phyloP scores from a whole-genome alignment of 1,284 basidiomycete genomes.

The Meira miltonrushii region DNA sequence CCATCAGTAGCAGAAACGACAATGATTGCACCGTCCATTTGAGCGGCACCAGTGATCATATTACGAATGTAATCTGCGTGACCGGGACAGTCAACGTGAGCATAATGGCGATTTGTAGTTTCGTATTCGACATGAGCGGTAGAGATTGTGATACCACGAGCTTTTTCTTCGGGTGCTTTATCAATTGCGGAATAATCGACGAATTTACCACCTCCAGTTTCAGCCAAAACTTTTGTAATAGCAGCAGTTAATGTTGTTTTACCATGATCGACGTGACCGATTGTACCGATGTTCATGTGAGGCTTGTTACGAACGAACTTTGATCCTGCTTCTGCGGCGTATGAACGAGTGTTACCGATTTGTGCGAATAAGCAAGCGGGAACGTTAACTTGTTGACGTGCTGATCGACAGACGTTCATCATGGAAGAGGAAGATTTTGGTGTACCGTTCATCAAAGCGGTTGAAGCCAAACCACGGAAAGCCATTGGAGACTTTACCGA shows the following conservation, averaged over 20 bases:
- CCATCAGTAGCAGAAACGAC: conserved; percentile 97
- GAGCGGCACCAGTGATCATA: conserved; percentile 99
- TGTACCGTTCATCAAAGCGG: too few species aligned
- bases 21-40: conserved; percentile 71
- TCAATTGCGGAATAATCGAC: conserved; percentile 97
- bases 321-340: conserved; percentile 62
- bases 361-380: too few species aligned
- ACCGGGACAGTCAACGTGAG: conserved; percentile 95
- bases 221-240: conserved; percentile 90
- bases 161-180: conserved; percentile 99
- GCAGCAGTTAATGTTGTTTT: conserved; percentile 94
- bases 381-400: too few species aligned
- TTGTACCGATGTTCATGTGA: conserved; percentile 69
- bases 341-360: conserved; percentile 43
- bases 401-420: too few species aligned
- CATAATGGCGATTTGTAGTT: conserved; percentile 81
- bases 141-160: conserved; percentile 94
- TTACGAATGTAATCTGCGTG: conserved; percentile 61
- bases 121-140: conserved; percentile 94
- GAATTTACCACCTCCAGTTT: conserved; percentile 80
- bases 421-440: too few species aligned
- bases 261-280: conserved; percentile 56
- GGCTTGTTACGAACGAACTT: conserved; percentile 81
- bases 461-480: too few species aligned
- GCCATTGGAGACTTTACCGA: too few species aligned